Conservation (phyloP, 75 land plant species). For the Selaginella moellendorffii region DNA sequence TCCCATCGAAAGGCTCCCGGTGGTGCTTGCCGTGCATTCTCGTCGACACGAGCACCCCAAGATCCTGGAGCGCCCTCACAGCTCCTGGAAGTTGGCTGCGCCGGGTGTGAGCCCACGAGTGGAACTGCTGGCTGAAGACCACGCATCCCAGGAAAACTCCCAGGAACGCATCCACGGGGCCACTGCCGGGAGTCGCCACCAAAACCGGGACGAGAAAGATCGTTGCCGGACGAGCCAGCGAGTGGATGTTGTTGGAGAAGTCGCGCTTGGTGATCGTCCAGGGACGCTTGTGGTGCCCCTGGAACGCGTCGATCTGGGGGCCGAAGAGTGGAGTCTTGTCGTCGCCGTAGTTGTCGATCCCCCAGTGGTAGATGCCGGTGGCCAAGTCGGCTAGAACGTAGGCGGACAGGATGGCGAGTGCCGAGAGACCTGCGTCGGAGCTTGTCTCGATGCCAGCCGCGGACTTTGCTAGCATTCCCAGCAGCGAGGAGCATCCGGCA, state of each 20-base stretch:
- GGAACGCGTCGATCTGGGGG: conserved; percentile 82
- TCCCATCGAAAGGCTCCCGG: conserved; percentile 57
- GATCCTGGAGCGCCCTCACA: conserved; percentile 56
- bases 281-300: conserved; percentile 77
- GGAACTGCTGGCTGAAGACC: conserved; percentile 91
- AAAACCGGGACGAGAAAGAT: conserved; percentile 33
- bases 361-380: conserved; percentile 91
- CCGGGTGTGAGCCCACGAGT: conserved; percentile 69
- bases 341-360: conserved; percentile 76
- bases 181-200: conserved; percentile 22
- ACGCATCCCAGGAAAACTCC: conserved; percentile 41
- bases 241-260: conserved; percentile 81
- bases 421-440: conserved; percentile 7
- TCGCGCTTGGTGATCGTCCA: conserved; percentile 78
- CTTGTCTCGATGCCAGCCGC: conserved; percentile 10
- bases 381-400: conserved; percentile 71
- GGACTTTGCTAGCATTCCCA: conserved; percentile 38
- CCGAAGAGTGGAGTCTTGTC: conserved; percentile 69
- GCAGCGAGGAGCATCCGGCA: conserved; percentile 40
- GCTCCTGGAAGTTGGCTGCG: conserved; percentile 41
- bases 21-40: conserved; percentile 62
- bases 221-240: conserved; percentile 47
- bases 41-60: conserved; percentile 49
- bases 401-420: conserved; percentile 28
- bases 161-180: conserved; percentile 38